phyloP scores from a whole-genome alignment of 2,329 filamentous ascomycete genomes.

The Sporothrix curviconia region DNA sequence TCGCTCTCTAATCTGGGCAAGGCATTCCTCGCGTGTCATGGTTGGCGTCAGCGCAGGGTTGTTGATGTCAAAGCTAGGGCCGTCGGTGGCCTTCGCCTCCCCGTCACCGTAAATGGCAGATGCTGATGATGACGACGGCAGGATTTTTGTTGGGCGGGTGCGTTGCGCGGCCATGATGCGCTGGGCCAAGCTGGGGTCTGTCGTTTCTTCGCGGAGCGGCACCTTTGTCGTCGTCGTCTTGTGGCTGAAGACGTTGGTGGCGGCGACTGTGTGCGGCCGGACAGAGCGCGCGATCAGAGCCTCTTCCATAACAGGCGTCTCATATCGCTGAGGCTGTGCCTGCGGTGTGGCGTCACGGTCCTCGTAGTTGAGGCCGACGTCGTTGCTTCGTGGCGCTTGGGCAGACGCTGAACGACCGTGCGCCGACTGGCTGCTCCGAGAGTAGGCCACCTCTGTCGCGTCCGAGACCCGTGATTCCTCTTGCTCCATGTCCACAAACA shows the following conservation, averaged over 20 bases:
- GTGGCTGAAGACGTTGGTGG: constrained; percentile 36
- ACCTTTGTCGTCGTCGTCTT: constrained; percentile 45
- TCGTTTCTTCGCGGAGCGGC: constrained; percentile 42
- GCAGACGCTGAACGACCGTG: not conserved
- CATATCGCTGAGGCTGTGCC: not conserved
- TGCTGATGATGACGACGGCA: not conserved
- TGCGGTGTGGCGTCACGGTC: not conserved
- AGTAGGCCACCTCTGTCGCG: not conserved
- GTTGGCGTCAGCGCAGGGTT: constrained; percentile 57
- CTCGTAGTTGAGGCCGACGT: no score
- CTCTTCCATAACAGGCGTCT: not conserved
- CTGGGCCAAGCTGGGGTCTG: constrained; percentile 37
- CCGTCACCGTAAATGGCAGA: constrained; percentile 3
- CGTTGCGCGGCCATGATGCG: constrained; percentile 34
- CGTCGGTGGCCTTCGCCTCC: constrained; percentile 10
- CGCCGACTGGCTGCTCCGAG: not conserved
- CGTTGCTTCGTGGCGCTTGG: not conserved
- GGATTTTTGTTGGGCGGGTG: constrained; percentile 33
- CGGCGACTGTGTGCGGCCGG: constrained; percentile 41
- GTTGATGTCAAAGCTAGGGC: constrained; percentile 44
- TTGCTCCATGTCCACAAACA: not conserved
- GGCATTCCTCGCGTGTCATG: constrained; percentile 66
- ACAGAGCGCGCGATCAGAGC: constrained; percentile 6
- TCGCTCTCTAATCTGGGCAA: constrained; percentile 68
- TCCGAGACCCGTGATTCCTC: constrained; percentile 2